Evolutionary conservation across 495 filamentous ascomycete species (phyloP).

Genomic region (Penicillium bialowiezense): DNA sequence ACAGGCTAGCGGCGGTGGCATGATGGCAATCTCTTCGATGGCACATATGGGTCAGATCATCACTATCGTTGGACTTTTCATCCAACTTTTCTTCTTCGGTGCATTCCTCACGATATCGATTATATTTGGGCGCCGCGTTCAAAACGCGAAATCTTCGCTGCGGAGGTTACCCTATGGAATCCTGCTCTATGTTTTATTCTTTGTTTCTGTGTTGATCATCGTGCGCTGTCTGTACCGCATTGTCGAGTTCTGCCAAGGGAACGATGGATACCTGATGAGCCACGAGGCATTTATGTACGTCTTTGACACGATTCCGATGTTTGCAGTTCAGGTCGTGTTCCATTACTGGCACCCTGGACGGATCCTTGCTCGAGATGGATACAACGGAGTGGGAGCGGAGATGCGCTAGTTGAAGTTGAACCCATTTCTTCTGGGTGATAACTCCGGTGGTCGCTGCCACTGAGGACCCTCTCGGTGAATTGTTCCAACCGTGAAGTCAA

Average conservation of each 20-base stretch:
- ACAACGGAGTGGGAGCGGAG: too few relatives aligned
- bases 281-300: neutral
- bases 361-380: too few relatives aligned
- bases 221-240: neutral
- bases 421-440: too few relatives aligned
- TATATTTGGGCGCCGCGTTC: slow-evolving; percentile 27
- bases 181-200: neutral
- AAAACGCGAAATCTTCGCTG: neutral
- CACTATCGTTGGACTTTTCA: slow-evolving; percentile 30
- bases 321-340: neutral
- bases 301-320: neutral
- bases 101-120: slow-evolving; percentile 27
- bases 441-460: too few relatives aligned
- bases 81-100: slow-evolving; percentile 34
- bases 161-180: slow-evolving; percentile 1
- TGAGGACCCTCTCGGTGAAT: too few relatives aligned
- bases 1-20: slow-evolving; percentile 3
- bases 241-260: neutral
- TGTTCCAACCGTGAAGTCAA: too few relatives aligned
- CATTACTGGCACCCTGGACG: neutral
- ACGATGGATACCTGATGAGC: neutral
- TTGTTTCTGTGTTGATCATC: neutral
- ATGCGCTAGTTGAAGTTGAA: too few relatives aligned
- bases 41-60: slow-evolving; percentile 13
- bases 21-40: slow-evolving; percentile 4